phyloP scores from a whole-genome alignment of 352 stramenopile species.

The Discostella stelligera region DNA sequence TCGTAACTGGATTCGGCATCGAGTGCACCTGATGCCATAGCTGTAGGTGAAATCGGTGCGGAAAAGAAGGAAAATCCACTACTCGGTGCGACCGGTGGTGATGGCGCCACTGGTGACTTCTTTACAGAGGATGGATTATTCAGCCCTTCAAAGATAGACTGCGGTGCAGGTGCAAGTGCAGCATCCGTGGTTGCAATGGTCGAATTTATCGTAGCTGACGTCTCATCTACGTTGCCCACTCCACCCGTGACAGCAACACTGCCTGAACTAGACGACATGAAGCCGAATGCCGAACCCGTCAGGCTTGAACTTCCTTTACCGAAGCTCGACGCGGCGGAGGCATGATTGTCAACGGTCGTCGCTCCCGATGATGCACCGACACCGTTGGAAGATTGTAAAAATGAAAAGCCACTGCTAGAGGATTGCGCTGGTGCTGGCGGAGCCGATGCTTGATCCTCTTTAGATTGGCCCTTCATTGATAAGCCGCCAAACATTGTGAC shows the following conservation, averaged over 20 bases:
- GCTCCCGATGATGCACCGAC: constrained; percentile 1
- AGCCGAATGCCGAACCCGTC: constrained; percentile 28
- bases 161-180: background rate
- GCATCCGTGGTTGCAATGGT: background rate
- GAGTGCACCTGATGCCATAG: background rate
- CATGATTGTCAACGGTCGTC: background rate
- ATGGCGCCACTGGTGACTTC: background rate
- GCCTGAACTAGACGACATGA: constrained; percentile 11
- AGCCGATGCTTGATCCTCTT: constrained; percentile 20
- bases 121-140: background rate
- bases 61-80: constrained; percentile 43
- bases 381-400: constrained; percentile 31
- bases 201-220: background rate
- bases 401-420: constrained; percentile 52
- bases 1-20: background rate
- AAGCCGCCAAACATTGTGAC: constrained; percentile 69
- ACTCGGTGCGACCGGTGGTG: constrained; percentile 13
- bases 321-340: background rate
- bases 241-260: background rate
- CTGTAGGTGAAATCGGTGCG: background rate
- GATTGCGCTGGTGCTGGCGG: constrained; percentile 8
- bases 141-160: constrained; percentile 17
- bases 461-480: constrained; percentile 56
- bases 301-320: background rate
- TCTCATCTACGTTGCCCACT: background rate